Conservation (phyloP, 306 rosid species). For the Astragalus glycyphyllos region DNA sequence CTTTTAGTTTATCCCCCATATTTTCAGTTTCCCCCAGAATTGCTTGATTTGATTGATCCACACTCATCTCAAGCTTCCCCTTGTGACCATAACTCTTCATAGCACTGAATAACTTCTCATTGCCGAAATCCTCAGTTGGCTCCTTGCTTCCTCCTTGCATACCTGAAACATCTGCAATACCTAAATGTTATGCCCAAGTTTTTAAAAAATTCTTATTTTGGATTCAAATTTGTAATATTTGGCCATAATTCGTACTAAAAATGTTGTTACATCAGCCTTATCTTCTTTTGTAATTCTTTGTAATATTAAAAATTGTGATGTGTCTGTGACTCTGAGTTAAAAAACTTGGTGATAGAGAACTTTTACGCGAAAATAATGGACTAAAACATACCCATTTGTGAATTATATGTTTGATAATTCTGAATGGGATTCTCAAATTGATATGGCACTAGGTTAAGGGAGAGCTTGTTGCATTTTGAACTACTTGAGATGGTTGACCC, state of each 20-base stretch:
- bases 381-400: constrained; percentile 49
- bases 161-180: constrained; percentile 14
- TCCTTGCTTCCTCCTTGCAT: not conserved
- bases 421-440: constrained; percentile 25
- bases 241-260: too few species aligned
- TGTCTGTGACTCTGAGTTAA: too few species aligned
- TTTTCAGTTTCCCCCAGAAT: too few species aligned
- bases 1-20: too few species aligned
- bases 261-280: too few species aligned
- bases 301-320: too few species aligned
- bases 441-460: constrained; percentile 40
- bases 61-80: constrained; percentile 29
- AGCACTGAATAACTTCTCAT: constrained; percentile 34
- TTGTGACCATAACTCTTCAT: constrained; percentile 42
- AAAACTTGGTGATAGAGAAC: too few species aligned
- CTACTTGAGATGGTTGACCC: constrained; percentile 65
- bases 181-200: too few species aligned
- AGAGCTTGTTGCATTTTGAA: constrained; percentile 66
- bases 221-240: too few species aligned
- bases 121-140: constrained; percentile 12
- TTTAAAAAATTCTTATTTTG: too few species aligned
- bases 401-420: constrained; percentile 33
- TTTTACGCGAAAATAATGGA: not conserved
- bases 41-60: constrained; percentile 40
- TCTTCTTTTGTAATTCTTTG: too few species aligned